phyloP scores from a whole-genome alignment of 129 eudicot genomes.

The carrot (Daucus carota) region DNA sequence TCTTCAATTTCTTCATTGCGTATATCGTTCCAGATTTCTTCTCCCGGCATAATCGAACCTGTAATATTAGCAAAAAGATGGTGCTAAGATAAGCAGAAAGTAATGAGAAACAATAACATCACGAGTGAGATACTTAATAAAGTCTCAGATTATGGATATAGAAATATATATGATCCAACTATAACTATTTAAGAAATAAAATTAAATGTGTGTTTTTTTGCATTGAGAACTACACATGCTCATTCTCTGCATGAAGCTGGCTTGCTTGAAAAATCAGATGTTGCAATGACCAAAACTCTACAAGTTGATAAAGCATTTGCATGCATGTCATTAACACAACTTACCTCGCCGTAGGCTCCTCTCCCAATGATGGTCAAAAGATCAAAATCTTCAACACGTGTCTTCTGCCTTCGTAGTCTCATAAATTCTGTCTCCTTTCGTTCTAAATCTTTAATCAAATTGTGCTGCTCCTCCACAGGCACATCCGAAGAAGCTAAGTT shows the following conservation, averaged over 20 bases:
- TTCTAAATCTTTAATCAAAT: conserved; percentile 92
- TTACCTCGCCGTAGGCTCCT: conserved; percentile 99
- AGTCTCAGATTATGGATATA: not conserved
- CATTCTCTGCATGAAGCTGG: not conserved
- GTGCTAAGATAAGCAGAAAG: not conserved
- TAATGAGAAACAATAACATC: not conserved
- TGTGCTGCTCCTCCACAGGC: conserved; percentile 88
- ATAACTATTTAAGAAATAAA: too few species aligned
- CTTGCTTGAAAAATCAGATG: not conserved
- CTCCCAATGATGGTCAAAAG: conserved; percentile 90
- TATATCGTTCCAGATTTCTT: conserved; percentile 86
- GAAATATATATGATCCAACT: not conserved
- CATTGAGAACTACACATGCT: not conserved
- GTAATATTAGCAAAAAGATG: conserved; percentile 13
- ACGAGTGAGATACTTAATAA: not conserved
- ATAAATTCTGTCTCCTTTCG: conserved; percentile 92
- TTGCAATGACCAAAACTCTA: not conserved
- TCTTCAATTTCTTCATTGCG: conserved; percentile 96
- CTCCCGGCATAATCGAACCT: conserved; percentile 89
- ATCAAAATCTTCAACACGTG: conserved; percentile 95
- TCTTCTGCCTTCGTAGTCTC: conserved; percentile 80
- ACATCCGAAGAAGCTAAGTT: conserved; percentile 93
- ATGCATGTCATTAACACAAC: conserved; percentile 16
- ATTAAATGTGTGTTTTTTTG: too few species aligned
- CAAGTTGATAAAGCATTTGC: conserved; percentile 9